These are phyloP conservation scores for Neurospora sp. DNA, from an alignment of 495 filamentous ascomycete genomes.

Conservation along the genomic window DNA sequence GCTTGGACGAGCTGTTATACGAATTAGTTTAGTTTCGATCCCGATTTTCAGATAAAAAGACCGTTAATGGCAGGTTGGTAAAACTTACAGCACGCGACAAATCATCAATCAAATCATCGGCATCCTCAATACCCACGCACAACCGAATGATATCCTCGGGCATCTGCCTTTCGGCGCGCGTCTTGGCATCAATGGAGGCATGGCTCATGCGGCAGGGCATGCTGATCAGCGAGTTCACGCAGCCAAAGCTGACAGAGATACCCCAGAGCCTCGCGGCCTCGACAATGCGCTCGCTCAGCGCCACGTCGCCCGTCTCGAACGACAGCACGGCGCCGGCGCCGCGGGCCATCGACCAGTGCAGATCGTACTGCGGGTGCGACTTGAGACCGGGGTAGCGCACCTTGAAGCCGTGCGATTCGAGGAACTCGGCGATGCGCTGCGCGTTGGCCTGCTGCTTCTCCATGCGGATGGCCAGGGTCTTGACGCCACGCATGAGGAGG, in stretches of 20 bases:
- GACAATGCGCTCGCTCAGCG: slow-evolving; percentile 81
- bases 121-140: slow-evolving; percentile 95
- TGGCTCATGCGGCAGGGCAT: slow-evolving; percentile 99
- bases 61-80: not conserved
- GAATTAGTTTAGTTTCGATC: slow-evolving; percentile 10
- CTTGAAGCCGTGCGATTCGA: slow-evolving; percentile 83
- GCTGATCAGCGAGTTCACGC: slow-evolving; percentile 95
- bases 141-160: slow-evolving; percentile 93
- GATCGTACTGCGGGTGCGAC: slow-evolving; percentile 91
- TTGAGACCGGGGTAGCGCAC: slow-evolving; percentile 90
- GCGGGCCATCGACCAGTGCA: slow-evolving; percentile 90
- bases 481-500: slow-evolving; percentile 86
- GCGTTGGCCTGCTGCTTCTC: slow-evolving; percentile 95
- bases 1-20: slow-evolving; percentile 73
- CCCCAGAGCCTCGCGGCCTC: slow-evolving; percentile 86
- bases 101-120: slow-evolving; percentile 87
- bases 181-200: slow-evolving; percentile 94
- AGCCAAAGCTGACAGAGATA: slow-evolving; percentile 94
- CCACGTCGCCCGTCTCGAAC: slow-evolving; percentile 85
- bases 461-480: slow-evolving; percentile 95
- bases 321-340: slow-evolving; percentile 89
- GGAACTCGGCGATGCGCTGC: slow-evolving; percentile 80
- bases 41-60: not conserved
- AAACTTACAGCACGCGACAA: slow-evolving; percentile 76
- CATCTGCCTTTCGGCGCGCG: slow-evolving; percentile 76